Base-by-base conservation (phyloP, 169 alveolate species). In the Plasmodium relictum region DNA sequence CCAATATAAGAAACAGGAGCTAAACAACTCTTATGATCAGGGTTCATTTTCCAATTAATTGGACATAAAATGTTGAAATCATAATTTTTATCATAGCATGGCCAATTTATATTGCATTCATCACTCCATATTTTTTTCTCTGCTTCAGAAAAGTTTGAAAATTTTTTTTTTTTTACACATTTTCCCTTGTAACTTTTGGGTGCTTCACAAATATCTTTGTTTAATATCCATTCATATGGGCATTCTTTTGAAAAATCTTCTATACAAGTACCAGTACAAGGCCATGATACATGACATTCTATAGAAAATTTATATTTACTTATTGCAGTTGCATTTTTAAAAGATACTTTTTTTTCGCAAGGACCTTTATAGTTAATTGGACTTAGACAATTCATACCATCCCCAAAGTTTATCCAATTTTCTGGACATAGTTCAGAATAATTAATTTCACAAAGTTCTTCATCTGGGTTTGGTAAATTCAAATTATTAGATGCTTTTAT, bases 401-500 rank as follows among this genome's bases (percentile, higher is more conserved):
- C 85, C 48, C 89, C 88, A 24, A 73, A 71, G 44, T 74, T 73
- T 3, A 86, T 89, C 96, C 96, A 94, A 80, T 92, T 92, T 31
- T 92, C 94, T 14, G 96, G 96, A 37, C 96, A 94, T 59, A 94
- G 85, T 65, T 91, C 89, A 6, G 95, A 52, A 52, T 87, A 94
- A 70, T 94, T 93, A 7, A 89, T 70, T 41, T 92, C 95, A 76
- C 96, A 94, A 22, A 65, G 54, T 22, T 76, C 93, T 6, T 76
- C 89, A 3, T 70, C 89, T 20, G 94, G 94, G 12, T 76, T 66
- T 22, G 85, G 90, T 58, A 94, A 45, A 0, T 80, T 65, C 39
- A 94, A 71, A 9, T 83, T 59, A 37, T 68, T 76, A 31, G 95
- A 69, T 10, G 95, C 96, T 24, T 62, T 88, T 48, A 5, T 42